Conservation (phyloP, 2,329 filamentous ascomycete species). For the Diaporthe amygdali region DNA sequence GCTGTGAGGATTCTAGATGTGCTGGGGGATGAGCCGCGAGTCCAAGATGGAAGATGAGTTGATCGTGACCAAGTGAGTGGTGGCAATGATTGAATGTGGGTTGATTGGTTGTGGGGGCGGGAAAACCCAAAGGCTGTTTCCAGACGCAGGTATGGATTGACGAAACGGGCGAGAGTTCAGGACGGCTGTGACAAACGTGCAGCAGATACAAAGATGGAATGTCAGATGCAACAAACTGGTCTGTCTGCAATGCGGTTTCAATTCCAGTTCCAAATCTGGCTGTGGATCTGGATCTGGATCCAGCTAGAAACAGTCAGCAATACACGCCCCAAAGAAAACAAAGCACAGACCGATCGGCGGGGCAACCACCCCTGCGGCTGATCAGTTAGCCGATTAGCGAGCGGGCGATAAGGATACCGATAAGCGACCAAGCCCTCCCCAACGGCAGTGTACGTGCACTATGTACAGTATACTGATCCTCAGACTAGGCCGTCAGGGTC, state of each 20-base stretch:
- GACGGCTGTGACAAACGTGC: background rate
- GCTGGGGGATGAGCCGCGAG: background rate
- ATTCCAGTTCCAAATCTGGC: background rate
- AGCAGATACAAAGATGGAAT: background rate
- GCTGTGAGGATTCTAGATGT: background rate
- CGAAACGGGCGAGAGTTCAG: background rate
- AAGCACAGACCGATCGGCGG: conserved; percentile 15
- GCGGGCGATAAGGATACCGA: background rate
- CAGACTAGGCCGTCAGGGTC: no score
- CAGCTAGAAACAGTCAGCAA: no score
- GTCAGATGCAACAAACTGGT: background rate
- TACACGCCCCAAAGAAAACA: conserved; percentile 13
- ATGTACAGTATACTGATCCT: no score
- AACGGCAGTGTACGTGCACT: no score
- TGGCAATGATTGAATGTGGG: background rate
- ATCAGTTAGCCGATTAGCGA: background rate
- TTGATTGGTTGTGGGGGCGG: background rate
- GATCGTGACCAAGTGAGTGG: background rate
- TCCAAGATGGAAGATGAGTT: background rate
- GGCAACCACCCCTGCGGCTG: conserved; percentile 7
- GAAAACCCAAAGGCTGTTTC: background rate
- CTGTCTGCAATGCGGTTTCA: background rate
- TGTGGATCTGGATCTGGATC: background rate
- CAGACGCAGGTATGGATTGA: background rate
- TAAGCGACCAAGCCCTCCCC: no score